These are phyloP conservation scores for Phyllostachys edulis DNA, from an alignment of 176 grass and related monocot genomes.

Conservation along the genomic window DNA sequence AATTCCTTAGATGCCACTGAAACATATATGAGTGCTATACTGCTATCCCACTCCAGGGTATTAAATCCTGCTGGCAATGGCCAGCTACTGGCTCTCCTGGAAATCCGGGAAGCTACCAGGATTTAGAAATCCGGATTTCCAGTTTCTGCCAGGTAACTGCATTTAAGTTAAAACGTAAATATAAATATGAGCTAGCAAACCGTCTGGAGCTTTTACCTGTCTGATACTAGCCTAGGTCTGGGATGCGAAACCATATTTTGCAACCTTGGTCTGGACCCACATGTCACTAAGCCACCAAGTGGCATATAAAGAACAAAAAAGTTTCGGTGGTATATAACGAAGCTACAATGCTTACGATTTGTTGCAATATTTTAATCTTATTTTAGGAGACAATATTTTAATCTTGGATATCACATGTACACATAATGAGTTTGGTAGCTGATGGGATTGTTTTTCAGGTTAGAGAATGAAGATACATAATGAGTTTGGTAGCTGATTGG, in stretches of 20 bases:
- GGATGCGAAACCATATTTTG: not conserved
- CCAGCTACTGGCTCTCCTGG: not conserved
- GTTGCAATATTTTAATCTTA: conserved; percentile 9
- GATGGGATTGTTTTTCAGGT: conserved; percentile 44
- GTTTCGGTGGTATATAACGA: not conserved
- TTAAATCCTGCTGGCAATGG: not conserved
- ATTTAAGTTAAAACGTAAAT: not conserved
- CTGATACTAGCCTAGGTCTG: not conserved
- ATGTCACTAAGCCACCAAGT: not conserved
- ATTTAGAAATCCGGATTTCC: not conserved
- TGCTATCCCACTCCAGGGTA: not conserved
- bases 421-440: not conserved
- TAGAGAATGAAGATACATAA: conserved; percentile 57
- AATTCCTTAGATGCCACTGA: not conserved
- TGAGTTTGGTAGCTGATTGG: not conserved
- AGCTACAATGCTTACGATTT: not conserved
- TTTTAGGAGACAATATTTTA: not conserved
- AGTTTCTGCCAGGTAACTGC: not conserved
- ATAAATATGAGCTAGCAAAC: not conserved
- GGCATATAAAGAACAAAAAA: not conserved
- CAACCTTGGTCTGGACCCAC: not conserved
- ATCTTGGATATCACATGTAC: not conserved
- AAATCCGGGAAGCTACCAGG: not conserved
- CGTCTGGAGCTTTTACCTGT: not conserved
- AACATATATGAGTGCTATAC: not conserved